Conservation (phyloP, 2,329 filamentous ascomycete species). For the Paraconiothyrium brasiliense region DNA sequence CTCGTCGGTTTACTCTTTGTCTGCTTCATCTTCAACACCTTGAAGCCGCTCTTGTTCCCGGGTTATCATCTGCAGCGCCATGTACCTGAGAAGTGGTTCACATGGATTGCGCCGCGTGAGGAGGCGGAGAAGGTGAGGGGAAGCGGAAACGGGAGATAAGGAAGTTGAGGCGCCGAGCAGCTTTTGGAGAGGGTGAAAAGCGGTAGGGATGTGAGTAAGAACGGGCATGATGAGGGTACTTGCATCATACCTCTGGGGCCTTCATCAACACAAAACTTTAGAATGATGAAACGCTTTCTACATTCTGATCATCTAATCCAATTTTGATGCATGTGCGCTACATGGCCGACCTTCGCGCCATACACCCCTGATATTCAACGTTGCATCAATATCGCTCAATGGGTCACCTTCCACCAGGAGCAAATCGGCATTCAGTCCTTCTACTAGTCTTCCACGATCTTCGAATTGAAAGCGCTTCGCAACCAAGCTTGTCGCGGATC, state of each 20-base stretch:
- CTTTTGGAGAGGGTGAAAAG: neutral
- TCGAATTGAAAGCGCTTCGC: conserved; percentile 53
- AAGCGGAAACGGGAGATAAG: neutral
- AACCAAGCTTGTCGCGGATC: conserved; percentile 52
- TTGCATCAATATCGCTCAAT: conserved; percentile 52
- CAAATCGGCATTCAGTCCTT: conserved; percentile 54
- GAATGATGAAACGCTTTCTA: no score
- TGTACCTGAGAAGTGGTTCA: neutral
- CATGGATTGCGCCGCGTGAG: neutral
- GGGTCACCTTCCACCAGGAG: conserved; percentile 57
- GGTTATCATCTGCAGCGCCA: neutral
- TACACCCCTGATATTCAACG: conserved; percentile 54
- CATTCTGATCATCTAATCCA: conserved; percentile 13
- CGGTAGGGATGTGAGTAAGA: neutral
- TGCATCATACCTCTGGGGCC: no score
- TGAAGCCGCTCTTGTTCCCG: neutral
- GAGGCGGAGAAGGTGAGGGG: neutral
- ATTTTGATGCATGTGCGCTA: conserved; percentile 32
- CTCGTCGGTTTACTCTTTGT: neutral
- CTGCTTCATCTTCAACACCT: neutral
- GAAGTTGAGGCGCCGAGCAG: neutral
- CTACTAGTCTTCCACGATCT: conserved; percentile 53
- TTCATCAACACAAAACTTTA: no score
- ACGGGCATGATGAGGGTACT: no score
- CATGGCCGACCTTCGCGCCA: conserved; percentile 54